Evolutionary conservation across 169 alveolate genomes (phyloP), one percentile per base, ranked within the genome.

Genomic region (Plasmodium relictum): DNA sequence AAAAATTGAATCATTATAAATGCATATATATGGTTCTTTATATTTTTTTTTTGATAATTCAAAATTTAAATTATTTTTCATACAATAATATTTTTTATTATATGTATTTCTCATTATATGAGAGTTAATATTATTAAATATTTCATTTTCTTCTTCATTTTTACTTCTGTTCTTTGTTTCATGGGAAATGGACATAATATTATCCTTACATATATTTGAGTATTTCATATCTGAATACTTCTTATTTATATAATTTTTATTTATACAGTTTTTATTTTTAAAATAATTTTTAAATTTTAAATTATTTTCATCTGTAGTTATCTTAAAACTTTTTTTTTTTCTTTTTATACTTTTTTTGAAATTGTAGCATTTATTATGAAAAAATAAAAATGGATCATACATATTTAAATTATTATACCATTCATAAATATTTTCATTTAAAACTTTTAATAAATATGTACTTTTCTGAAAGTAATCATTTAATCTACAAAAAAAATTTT

Each of bases 1-100:
- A 61, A 54, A 83, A n/a, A 66, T 52, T 10, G 31, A 24, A 31
- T 83, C 91, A 44, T 83, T 83, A 73, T 83, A 83, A 56, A 83
- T 69, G 16, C 91, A 83, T 10, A 83, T 18, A 16, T 54, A 22
- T 12, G 85, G 6, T 37, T 54, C 63, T 80, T 20, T 66, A 12
- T n/a, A 10, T 59, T 63, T 3, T 41, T 10, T 42, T 14, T 37
- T 10, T 44, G 14, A 10, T 8, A 10, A 2, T 65, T 8, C 20
- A 59, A 9, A 18, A 26, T 61, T 20, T 8, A 61, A 31, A 3
- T 31, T 31, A 2, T 31, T 31, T 31, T 31, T 31, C 3, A 3
- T 31, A 31, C 39, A 31, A 31, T 2, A 2, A 31, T 31, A 1
- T 2, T 31, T 31, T 31, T 31, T 31, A 31, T 31, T 31, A 31